Base-by-base conservation (phyloP, 768 basidiomycete species). In the Lactifluus pinguis region DNA sequence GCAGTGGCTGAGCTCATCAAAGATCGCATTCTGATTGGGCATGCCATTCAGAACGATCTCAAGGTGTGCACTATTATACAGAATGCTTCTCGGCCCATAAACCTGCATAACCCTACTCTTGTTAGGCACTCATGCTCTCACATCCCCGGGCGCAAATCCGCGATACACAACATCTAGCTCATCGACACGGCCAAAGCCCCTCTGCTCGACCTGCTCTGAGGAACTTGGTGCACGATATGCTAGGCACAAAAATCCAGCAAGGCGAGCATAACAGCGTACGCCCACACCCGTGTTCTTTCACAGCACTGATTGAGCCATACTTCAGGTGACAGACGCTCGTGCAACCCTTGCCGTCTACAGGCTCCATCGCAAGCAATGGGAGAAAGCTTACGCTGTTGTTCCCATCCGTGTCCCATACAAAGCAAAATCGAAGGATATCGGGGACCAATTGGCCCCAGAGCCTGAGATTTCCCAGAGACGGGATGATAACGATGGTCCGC, bases 331-430 rank as follows among this genome's bases (percentile, higher is more conserved):
- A 17, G 95, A 98, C 70, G 93, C 95, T 0, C 81, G 95, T 54
- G 95, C 95, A 0, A 90, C 94, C 0, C 97, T 99, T 92, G 95
- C 92, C 0, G 76, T 98, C 42, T 98, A 89, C 71, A 80, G 93
- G 7, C 69, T 95, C 17, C 80, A 94, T 71, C 85, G 88, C 66
- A 84, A 83, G 54, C 79, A 83, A 50, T 98, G 92, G 92, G 95
- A 98, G 51, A 67, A 67, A 32, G 65, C 56, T 2, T 63, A 64
- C 47, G 44, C 48, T 21, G 52, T 57, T 10, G 49, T 53, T 21
- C 53, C 57, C 29, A 49, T 60, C 44, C 63, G 55, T 39, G 55
- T 62, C 13, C 45, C 17, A 36, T 38, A 44, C 32, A 53, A 57
- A 19, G 17, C 11, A 38, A 52, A 25, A 11, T 53, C 32, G 19